Conservation (phyloP, 23 red algal species). For the Gracilaria domingensis region DNA sequence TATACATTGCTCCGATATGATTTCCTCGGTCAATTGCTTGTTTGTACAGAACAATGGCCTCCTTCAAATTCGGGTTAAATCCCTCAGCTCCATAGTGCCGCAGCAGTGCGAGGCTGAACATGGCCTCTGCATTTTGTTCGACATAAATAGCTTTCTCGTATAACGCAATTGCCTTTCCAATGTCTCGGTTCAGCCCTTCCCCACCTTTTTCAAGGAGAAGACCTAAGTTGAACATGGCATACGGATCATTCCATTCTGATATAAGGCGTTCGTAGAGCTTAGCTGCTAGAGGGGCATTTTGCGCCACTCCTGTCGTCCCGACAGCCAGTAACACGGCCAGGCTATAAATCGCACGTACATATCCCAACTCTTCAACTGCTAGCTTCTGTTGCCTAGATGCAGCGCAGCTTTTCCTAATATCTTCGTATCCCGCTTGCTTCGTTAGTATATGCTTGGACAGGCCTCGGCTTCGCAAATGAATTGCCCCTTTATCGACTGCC, state of each 20-base stretch:
- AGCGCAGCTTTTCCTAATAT: slow-evolving; percentile 4
- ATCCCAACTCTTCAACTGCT: slow-evolving; percentile 13
- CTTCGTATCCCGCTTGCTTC: slow-evolving; percentile 29
- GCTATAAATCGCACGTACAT: slow-evolving; percentile 34
- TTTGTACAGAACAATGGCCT: slow-evolving; percentile 10
- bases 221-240: slow-evolving; percentile 29
- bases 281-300: not conserved
- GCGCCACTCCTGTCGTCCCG: slow-evolving; percentile 18
- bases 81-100: slow-evolving; percentile 10
- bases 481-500: slow-evolving; percentile 1
- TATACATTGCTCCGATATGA: slow-evolving; percentile 21
- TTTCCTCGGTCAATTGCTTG: slow-evolving; percentile 6
- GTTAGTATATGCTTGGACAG: not conserved
- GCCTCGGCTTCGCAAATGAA: not conserved
- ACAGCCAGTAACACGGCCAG: slow-evolving; percentile 26
- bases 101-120: slow-evolving; percentile 35
- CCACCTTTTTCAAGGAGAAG: slow-evolving; percentile 29
- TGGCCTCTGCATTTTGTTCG: slow-evolving; percentile 24
- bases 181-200: slow-evolving; percentile 1
- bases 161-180: not conserved
- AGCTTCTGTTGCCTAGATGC: not conserved
- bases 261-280: slow-evolving; percentile 24
- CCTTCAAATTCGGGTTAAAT: not conserved
- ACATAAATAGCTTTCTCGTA: slow-evolving; percentile 38
- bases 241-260: slow-evolving; percentile 9